A percentile compares a stretch with the other conserved stretches of the same genome.
Evolutionary conservation across 306 rosid species (phyloP).

Genomic region (Amphicarpaea edgeworthii): DNA sequence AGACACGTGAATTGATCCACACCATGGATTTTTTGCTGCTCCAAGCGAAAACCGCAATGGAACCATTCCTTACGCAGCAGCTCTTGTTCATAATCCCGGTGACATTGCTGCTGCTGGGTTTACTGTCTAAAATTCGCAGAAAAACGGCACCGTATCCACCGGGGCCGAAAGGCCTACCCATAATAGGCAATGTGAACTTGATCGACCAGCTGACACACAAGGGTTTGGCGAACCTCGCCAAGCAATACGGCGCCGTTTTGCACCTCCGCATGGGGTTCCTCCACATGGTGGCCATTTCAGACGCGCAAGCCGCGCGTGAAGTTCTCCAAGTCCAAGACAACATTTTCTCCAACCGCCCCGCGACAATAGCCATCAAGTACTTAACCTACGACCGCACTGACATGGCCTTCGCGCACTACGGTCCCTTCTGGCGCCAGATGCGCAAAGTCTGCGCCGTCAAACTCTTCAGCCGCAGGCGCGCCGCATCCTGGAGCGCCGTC

Average conservation of each 20-base stretch:
- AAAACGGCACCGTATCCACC: conserved; percentile 65
- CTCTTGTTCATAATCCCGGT: conserved; percentile 43
- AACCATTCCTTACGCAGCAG: conserved; percentile 37
- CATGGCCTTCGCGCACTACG: conserved; percentile 91
- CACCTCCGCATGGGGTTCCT: conserved; percentile 72
- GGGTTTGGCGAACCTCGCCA: conserved; percentile 67
- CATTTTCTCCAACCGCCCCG: conserved; percentile 79
- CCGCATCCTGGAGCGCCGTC: conserved; percentile 77
- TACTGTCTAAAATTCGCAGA: conserved; percentile 26
- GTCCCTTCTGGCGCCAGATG: conserved; percentile 94
- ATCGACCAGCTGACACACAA: conserved; percentile 80
- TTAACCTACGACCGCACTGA: conserved; percentile 79
- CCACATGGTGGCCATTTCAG: conserved; percentile 73
- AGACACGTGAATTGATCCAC: no score
- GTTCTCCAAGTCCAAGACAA: conserved; percentile 75
- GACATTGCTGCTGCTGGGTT: conserved; percentile 40
- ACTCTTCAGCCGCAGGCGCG: conserved; percentile 75
- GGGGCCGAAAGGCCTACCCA: conserved; percentile 75
- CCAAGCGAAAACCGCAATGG: conserved; percentile 31
- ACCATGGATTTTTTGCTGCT: conserved; percentile 51
- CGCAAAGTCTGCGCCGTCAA: conserved; percentile 75
- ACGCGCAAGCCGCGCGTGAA: conserved; percentile 69
- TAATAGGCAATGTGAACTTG: conserved; percentile 73
- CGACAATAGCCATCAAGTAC: conserved; percentile 75
- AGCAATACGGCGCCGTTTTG: conserved; percentile 71